Conservation (phyloP, 73 alveolate genomes). For the Paramecium tetraurelia region DNA sequence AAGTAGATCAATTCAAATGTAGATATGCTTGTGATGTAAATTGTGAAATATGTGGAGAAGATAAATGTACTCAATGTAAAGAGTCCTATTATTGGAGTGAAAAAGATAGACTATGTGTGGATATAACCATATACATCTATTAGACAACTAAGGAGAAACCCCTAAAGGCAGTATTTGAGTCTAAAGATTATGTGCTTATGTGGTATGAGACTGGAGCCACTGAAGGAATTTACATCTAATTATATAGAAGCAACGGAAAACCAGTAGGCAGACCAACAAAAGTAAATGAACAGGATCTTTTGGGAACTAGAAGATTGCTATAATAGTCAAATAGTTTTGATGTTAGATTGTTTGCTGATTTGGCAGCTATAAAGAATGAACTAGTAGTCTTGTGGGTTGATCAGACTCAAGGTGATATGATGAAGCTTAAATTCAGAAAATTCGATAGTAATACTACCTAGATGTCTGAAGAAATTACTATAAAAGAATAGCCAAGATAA, state of each 20-base stretch:
- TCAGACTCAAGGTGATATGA: background rate
- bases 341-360: background rate
- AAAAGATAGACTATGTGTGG: background rate
- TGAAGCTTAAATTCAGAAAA: background rate
- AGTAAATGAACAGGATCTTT: background rate
- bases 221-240: background rate
- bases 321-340: background rate
- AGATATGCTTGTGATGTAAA: background rate
- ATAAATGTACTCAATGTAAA: background rate
- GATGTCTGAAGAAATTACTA: background rate
- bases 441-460: background rate
- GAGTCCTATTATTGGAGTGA: constrained; percentile 24
- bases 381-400: background rate
- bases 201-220: background rate
- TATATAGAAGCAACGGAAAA: background rate
- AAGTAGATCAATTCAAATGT: background rate
- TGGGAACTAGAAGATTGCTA: background rate
- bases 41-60: background rate
- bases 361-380: background rate
- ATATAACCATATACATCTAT: background rate
- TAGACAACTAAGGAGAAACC: background rate
- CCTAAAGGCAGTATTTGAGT: background rate
- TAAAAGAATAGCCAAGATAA: background rate
- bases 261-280: background rate
- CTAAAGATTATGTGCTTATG: background rate